Percentiles rank a stretch among this genome's conserved stretches.
These are phyloP conservation scores for Furculomyces boomerangus DNA, from an alignment of 371 early-diverging fungal genomes.

Conservation along the genomic window DNA sequence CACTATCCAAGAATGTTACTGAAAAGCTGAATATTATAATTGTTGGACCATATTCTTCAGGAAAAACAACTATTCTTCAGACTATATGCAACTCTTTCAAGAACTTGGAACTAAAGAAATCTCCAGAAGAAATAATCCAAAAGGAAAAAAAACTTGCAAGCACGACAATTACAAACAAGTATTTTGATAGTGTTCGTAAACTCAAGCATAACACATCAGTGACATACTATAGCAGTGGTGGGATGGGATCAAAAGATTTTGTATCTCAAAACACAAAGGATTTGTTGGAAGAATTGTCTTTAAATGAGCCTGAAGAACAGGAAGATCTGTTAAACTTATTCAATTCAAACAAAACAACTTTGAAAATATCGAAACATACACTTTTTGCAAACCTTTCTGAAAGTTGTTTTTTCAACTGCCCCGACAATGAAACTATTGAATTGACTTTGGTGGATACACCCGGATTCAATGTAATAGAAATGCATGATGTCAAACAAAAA, in stretches of 20 bases:
- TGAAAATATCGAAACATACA: background rate
- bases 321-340: background rate
- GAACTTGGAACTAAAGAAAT: background rate
- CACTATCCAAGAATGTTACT: too few relatives aligned
- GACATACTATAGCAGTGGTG: too few relatives aligned
- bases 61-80: conserved; percentile 1
- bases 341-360: background rate
- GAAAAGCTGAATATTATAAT: conserved; percentile 3
- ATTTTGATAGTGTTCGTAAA: too few relatives aligned
- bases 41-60: conserved; percentile 1
- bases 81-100: background rate
- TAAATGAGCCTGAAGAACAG: background rate
- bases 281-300: too few relatives aligned
- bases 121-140: background rate
- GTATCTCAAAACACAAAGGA: too few relatives aligned
- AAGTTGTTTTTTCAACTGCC: background rate
- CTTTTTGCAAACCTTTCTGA: background rate
- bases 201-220: too few relatives aligned
- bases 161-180: too few relatives aligned
- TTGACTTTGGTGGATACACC: background rate
- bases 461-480: background rate
- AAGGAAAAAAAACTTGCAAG: background rate
- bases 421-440: background rate
- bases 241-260: too few relatives aligned
- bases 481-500: background rate